phyloP scores from a whole-genome alignment of 2,329 filamentous ascomycete species.

The Cryphonectria carpinicola region DNA sequence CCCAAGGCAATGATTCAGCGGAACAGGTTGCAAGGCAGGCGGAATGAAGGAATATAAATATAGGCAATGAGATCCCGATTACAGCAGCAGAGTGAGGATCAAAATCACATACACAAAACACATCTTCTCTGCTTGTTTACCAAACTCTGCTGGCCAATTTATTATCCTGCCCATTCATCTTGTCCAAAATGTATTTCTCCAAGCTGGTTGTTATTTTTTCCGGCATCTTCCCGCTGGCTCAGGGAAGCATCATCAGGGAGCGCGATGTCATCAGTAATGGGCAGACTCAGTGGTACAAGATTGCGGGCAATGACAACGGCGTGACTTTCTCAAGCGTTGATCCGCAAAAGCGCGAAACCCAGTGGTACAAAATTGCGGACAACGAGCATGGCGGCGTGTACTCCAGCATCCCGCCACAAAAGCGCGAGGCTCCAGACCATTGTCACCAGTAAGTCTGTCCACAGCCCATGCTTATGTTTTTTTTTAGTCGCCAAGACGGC shows the following conservation, averaged over 20 bases:
- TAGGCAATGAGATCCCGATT: neutral
- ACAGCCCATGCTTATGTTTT: too few species aligned
- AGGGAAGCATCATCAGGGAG: neutral
- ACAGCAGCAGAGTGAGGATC: neutral
- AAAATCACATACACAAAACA: neutral
- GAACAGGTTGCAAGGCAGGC: too few species aligned
- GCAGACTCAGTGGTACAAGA: neutral
- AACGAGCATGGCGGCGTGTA: neutral
- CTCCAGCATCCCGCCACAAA: too few species aligned
- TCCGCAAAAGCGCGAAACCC: neutral
- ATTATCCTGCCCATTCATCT: neutral
- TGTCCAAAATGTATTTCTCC: neutral
- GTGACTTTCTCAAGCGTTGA: neutral
- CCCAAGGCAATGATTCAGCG: neutral
- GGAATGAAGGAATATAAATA: too few species aligned
- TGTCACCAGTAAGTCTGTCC: too few species aligned
- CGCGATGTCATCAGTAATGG: neutral
- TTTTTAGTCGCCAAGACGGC: too few species aligned
- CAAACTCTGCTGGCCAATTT: neutral
- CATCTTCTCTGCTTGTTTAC: neutral
- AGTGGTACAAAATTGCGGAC: too few species aligned
- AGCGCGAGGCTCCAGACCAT: too few species aligned
- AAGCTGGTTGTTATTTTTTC: neutral
- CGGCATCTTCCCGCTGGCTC: neutral
- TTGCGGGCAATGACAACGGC: neutral